A percentile compares a stretch with the other conserved stretches of the same genome.
These are phyloP conservation scores for Phytophthora idaei DNA, from an alignment of 352 stramenopile species.

Conservation along the genomic window DNA sequence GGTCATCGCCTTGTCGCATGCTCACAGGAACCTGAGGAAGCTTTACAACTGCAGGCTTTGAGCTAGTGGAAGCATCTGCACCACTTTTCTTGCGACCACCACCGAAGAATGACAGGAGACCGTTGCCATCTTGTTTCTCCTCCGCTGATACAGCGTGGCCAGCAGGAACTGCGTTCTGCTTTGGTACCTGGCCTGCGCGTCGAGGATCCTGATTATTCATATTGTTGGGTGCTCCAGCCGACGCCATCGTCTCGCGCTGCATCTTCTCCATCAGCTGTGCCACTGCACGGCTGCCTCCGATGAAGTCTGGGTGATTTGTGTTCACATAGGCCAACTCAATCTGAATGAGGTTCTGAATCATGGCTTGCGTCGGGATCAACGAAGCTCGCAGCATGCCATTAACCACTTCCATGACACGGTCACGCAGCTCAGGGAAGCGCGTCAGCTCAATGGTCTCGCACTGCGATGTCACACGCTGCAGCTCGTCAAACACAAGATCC, in stretches of 20 bases:
- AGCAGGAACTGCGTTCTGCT: slow-evolving; percentile 25
- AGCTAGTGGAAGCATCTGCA: slow-evolving; percentile 30
- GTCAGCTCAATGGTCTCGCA: slow-evolving; percentile 96
- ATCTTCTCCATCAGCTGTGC: slow-evolving; percentile 96
- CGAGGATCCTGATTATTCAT: slow-evolving; percentile 62
- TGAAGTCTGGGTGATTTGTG: slow-evolving; percentile 99
- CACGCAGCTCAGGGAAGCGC: slow-evolving; percentile 94
- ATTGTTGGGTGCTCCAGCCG: slow-evolving; percentile 40
- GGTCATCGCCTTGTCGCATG: slow-evolving; percentile 95
- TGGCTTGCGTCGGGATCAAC: slow-evolving; percentile 83
- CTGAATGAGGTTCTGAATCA: slow-evolving; percentile 99
- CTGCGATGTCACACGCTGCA: slow-evolving; percentile 95
- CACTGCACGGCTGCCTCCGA: slow-evolving; percentile 95
- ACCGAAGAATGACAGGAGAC: slow-evolving; percentile 79
- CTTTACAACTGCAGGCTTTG: slow-evolving; percentile 86
- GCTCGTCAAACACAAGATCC: slow-evolving; percentile 98
- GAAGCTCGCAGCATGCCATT: slow-evolving; percentile 88
- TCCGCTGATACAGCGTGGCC: slow-evolving; percentile 33
- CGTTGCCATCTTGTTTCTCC: slow-evolving; percentile 66
- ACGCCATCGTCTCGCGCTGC: slow-evolving; percentile 83
- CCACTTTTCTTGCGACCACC: slow-evolving; percentile 67
- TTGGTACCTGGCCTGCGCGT: slow-evolving; percentile 36
- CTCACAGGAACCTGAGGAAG: slow-evolving; percentile 96
- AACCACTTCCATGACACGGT: slow-evolving; percentile 96
- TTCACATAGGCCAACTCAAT: slow-evolving; percentile 99